Percentiles rank a stretch among this genome's conserved stretches.
Evolutionary conservation across 2,329 filamentous ascomycete genomes (phyloP).

Genomic region (Diaporthe aspalathi): DNA sequence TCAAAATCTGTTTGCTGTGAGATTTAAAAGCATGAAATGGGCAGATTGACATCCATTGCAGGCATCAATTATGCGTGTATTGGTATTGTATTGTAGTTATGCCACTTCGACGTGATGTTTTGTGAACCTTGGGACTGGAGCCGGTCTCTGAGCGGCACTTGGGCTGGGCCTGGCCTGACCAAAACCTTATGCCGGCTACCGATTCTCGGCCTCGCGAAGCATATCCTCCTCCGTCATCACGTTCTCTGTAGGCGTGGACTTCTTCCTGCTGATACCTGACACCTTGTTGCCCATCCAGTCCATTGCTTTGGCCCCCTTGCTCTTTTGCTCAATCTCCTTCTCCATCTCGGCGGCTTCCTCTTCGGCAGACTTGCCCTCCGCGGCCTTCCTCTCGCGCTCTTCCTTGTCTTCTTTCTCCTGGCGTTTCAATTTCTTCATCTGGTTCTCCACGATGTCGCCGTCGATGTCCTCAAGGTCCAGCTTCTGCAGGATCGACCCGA

Average conservation of each 20-base stretch:
- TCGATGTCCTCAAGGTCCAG: slow-evolving; percentile 37
- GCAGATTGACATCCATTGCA: no score
- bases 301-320: slow-evolving; percentile 18
- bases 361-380: slow-evolving; percentile 33
- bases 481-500: slow-evolving; percentile 59
- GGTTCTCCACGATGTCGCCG: slow-evolving; percentile 30
- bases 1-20: no score
- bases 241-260: slow-evolving; percentile 1
- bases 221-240: slow-evolving; percentile 22
- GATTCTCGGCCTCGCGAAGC: slow-evolving; percentile 18
- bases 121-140: no score
- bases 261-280: slow-evolving; percentile 25
- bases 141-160: neutral
- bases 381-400: slow-evolving; percentile 33
- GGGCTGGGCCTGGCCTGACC: no score
- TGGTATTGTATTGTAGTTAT: neutral
- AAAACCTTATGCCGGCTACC: neutral
- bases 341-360: slow-evolving; percentile 38
- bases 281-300: slow-evolving; percentile 33
- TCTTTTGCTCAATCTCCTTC: slow-evolving; percentile 31
- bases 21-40: no score
- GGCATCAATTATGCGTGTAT: no score
- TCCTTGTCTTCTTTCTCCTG: slow-evolving; percentile 37
- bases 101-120: neutral
- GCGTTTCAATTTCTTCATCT: slow-evolving; percentile 37